Conservation (phyloP, 345 rosid species). For the Triadica sebifera region DNA sequence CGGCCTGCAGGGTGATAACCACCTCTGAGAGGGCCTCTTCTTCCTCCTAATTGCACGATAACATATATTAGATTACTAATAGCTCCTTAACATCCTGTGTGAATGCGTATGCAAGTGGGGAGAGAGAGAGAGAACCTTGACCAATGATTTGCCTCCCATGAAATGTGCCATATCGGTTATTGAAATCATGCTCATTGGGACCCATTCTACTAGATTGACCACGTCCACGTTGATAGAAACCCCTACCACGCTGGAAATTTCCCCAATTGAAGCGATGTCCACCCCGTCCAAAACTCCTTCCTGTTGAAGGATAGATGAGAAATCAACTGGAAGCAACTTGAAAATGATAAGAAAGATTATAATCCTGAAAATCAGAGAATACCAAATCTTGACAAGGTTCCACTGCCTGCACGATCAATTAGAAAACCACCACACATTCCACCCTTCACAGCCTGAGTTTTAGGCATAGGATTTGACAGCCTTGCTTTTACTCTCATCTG, state of each 20-base stretch:
- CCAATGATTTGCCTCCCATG: slow-evolving; percentile 39
- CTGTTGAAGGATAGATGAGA: slow-evolving; percentile 27
- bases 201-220: slow-evolving; percentile 39
- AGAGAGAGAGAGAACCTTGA: slow-evolving; percentile 27
- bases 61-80: slow-evolving; percentile 16
- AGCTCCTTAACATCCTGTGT: neutral
- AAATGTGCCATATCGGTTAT: slow-evolving; percentile 26
- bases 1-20: slow-evolving; percentile 37
- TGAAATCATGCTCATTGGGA: slow-evolving; percentile 31
- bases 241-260: slow-evolving; percentile 38
- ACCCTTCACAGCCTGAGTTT: slow-evolving; percentile 67
- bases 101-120: neutral
- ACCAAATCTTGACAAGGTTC: slow-evolving; percentile 51
- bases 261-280: slow-evolving; percentile 38
- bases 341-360: slow-evolving; percentile 9
- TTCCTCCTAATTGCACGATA: slow-evolving; percentile 33
- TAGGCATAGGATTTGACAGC: slow-evolving; percentile 69
- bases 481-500: slow-evolving; percentile 57
- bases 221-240: slow-evolving; percentile 38
- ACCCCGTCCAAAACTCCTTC: slow-evolving; percentile 41
- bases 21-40: slow-evolving; percentile 47
- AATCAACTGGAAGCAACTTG: slow-evolving; percentile 10
- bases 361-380: slow-evolving; percentile 12
- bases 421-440: slow-evolving; percentile 68
- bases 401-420: slow-evolving; percentile 38